Evolutionary conservation across 1,284 basidiomycete genomes (phyloP).

Genomic region (Tetrapyrgos nigripes): DNA sequence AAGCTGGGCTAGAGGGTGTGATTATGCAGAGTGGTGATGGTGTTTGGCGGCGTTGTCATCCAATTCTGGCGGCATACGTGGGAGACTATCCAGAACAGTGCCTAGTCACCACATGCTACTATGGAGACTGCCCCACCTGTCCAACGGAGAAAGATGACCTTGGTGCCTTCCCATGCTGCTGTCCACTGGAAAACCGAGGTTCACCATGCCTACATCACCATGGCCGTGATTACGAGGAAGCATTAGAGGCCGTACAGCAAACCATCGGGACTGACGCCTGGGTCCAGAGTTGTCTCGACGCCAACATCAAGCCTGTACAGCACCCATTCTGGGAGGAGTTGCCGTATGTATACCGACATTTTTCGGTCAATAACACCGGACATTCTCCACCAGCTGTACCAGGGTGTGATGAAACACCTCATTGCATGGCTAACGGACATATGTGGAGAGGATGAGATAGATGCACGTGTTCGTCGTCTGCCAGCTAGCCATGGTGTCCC

Average conservation of each 20-base stretch:
- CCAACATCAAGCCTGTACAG: constrained; percentile 14
- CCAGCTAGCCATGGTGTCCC: constrained; percentile 15
- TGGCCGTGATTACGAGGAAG: neutral
- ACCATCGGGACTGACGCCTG: neutral
- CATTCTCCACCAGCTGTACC: constrained; percentile 38
- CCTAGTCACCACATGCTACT: constrained; percentile 22
- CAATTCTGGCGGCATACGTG: constrained; percentile 29
- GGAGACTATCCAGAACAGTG: constrained; percentile 30
- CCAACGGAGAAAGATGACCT: constrained; percentile 13
- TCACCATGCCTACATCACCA: too few species aligned
- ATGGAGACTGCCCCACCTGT: neutral
- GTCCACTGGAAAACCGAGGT: too few species aligned
- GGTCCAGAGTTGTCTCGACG: neutral
- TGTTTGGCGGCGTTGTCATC: constrained; percentile 25
- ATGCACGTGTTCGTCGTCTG: constrained; percentile 19
- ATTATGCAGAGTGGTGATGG: constrained; percentile 34
- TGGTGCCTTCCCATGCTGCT: neutral
- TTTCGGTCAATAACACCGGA: constrained; percentile 32
- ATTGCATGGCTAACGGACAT: constrained; percentile 13
- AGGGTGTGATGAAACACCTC: constrained; percentile 36
- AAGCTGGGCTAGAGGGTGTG: constrained; percentile 22
- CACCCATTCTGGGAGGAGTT: constrained; percentile 32
- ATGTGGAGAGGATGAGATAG: constrained; percentile 14
- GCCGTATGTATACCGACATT: constrained; percentile 28
- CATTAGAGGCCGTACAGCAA: neutral